phyloP scores from a whole-genome alignment of 257 asterid species.

The Ajuga chamaepitys region DNA sequence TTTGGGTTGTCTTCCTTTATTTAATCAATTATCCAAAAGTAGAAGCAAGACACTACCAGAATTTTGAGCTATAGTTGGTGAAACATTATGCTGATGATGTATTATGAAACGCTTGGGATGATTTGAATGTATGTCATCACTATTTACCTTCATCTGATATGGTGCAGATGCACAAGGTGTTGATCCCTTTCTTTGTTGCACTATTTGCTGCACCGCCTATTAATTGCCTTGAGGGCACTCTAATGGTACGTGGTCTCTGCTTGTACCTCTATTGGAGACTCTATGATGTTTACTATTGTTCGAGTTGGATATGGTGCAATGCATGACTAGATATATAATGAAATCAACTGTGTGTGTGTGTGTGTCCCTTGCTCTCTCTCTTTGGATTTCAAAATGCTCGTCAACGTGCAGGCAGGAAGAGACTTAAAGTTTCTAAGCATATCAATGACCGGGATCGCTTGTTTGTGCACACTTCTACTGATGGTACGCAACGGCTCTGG shows the following conservation, averaged over 20 bases:
- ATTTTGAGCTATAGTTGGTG: no score
- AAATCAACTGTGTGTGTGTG: no score
- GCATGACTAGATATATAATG: no score
- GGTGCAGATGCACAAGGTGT: constrained; percentile 71
- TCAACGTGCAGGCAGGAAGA: constrained; percentile 55
- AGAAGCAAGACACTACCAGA: no score
- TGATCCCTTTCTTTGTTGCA: constrained; percentile 62
- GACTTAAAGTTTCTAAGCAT: constrained; percentile 65
- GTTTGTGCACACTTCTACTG: constrained; percentile 50
- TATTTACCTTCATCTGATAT: constrained; percentile 4
- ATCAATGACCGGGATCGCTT: constrained; percentile 50
- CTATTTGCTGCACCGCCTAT: constrained; percentile 61
- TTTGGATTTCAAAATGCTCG: neutral
- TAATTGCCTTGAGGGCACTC: constrained; percentile 80
- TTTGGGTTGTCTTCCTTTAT: neutral
- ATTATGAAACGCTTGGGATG: no score
- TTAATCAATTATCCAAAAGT: no score
- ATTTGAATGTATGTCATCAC: neutral
- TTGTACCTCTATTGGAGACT: neutral
- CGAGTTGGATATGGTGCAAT: no score
- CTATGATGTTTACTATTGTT: neutral
- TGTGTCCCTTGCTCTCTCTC: neutral
- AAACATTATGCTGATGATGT: no score
- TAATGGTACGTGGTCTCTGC: constrained; percentile 37
- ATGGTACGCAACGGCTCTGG: constrained; percentile 31